These are phyloP conservation scores for Olyra latifolia DNA, from an alignment of 176 grass and related monocot genomes.

Conservation along the genomic window DNA sequence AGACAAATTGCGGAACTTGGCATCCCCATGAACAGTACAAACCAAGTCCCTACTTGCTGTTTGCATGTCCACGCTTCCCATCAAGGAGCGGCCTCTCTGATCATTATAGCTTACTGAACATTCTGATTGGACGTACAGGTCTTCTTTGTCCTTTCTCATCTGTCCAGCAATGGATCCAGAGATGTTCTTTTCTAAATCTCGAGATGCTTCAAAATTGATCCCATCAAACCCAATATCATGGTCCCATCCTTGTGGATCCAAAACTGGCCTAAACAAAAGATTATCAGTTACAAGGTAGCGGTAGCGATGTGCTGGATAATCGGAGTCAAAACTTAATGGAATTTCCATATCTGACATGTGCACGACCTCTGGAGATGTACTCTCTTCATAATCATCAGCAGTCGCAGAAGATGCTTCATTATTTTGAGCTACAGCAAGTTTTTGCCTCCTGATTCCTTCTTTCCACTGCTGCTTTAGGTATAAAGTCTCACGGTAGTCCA, in stretches of 20 bases:
- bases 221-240: constrained; percentile 94
- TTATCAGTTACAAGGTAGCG: constrained; percentile 66
- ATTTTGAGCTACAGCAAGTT: constrained; percentile 47
- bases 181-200: constrained; percentile 43
- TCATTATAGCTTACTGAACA: constrained; percentile 52
- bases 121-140: constrained; percentile 80
- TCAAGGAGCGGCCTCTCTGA: constrained; percentile 42
- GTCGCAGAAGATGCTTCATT: not conserved
- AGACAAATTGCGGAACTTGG: constrained; percentile 51
- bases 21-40: constrained; percentile 65
- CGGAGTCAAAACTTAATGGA: constrained; percentile 79
- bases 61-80: constrained; percentile 66
- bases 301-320: constrained; percentile 63
- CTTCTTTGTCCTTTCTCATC: constrained; percentile 93
- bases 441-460: constrained; percentile 67
- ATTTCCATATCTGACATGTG: constrained; percentile 83
- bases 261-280: constrained; percentile 73
- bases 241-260: constrained; percentile 94
- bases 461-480: constrained; percentile 90
- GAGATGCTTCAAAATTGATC: constrained; percentile 75
- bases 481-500: constrained; percentile 91
- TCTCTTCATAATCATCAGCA: constrained; percentile 58
- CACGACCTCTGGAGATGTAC: constrained; percentile 48
- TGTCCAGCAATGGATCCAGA: constrained; percentile 61
- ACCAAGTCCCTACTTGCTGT: constrained; percentile 70